These are phyloP conservation scores for Xerocomellus amylosporus DNA, from an alignment of 768 basidiomycete species.

Conservation along the genomic window DNA sequence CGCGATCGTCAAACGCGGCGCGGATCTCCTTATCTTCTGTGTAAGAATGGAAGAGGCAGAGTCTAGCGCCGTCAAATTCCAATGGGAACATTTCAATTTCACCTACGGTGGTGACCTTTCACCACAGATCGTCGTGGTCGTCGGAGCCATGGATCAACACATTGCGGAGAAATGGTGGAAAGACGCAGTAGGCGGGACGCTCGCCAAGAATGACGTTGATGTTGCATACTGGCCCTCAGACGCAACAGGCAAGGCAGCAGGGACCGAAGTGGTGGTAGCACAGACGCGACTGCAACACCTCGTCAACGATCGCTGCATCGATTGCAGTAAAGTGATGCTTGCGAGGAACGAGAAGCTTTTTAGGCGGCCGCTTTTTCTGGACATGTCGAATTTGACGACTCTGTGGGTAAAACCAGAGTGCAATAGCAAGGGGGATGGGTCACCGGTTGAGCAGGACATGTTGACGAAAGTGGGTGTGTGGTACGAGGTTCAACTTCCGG, in stretches of 20 bases:
- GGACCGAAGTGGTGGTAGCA: background rate
- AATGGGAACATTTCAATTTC: constrained; percentile 28
- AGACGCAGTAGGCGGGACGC: background rate
- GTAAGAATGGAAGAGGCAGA: constrained; percentile 5
- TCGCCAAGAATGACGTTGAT: constrained; percentile 2
- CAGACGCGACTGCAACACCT: constrained; percentile 10
- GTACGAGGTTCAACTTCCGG: background rate
- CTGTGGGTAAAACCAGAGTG: constrained; percentile 11
- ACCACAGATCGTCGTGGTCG: constrained; percentile 24
- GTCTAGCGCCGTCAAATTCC: constrained; percentile 7
- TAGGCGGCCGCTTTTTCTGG: constrained; percentile 10
- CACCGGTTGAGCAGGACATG: constrained; percentile 9
- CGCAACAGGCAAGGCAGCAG: too few relatives aligned
- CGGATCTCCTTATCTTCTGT: constrained; percentile 29
- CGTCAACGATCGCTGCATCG: constrained; percentile 23
- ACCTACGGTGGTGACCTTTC: constrained; percentile 29
- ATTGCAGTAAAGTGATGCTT: constrained; percentile 12
- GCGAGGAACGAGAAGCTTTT: constrained; percentile 13
- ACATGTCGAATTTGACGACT: constrained; percentile 9
- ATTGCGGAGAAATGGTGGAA: constrained; percentile 26
- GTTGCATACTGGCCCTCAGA: constrained; percentile 10
- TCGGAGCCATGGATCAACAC: constrained; percentile 12
- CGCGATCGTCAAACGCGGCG: constrained; percentile 20
- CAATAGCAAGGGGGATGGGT: background rate
- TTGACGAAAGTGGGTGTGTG: constrained; percentile 24